phyloP scores from a whole-genome alignment of 495 filamentous ascomycete genomes.

The Aspergillus mulundensis region DNA sequence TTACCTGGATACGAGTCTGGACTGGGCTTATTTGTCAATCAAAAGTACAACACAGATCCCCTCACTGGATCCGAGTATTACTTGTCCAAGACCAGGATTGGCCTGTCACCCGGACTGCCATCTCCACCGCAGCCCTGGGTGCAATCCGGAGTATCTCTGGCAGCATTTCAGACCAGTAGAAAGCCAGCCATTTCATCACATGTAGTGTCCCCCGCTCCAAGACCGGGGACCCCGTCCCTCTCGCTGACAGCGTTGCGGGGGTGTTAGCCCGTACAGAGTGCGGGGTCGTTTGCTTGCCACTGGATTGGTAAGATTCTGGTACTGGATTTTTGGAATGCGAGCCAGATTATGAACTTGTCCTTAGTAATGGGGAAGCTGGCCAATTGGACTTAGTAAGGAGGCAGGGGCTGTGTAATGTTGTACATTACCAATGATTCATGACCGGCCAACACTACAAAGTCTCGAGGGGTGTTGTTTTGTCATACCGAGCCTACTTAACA shows the following conservation, averaged over 20 bases:
- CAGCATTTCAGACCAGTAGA: neutral
- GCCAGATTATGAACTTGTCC: too few species aligned
- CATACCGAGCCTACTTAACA: too few species aligned
- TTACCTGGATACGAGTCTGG: neutral
- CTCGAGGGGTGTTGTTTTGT: too few species aligned
- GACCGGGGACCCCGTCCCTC: neutral
- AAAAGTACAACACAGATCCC: neutral
- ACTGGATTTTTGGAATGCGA: too few species aligned
- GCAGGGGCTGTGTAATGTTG: too few species aligned
- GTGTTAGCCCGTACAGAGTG: neutral
- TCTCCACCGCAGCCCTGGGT: neutral
- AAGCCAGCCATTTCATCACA: neutral
- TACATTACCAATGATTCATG: too few species aligned
- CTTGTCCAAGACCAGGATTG: neutral
- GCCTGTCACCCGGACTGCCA: neutral
- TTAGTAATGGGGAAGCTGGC: too few species aligned
- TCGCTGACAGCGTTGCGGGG: neutral
- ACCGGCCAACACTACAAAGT: too few species aligned
- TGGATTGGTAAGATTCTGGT: too few species aligned
- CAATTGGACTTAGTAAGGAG: too few species aligned
- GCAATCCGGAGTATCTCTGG: slow-evolving; percentile 3
- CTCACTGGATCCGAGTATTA: neutral
- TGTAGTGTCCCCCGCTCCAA: neutral
- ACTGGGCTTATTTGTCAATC: neutral
- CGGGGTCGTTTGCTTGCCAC: neutral